phyloP scores from a whole-genome alignment of 2,329 filamentous ascomycete species.

The Colletotrichum destructivum region DNA sequence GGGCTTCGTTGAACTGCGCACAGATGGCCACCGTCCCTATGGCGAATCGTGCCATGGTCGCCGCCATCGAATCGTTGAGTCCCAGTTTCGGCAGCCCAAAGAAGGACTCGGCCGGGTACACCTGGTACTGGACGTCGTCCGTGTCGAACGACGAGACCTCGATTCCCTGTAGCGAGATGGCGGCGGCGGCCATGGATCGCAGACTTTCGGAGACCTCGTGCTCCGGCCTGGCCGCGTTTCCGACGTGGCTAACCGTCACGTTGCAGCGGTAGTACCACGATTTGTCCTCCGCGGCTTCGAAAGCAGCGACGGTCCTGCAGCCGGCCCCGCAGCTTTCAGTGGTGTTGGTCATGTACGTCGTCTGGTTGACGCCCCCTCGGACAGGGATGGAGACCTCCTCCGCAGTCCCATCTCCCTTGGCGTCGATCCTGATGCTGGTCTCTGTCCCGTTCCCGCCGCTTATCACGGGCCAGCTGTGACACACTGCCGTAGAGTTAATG shows the following conservation, averaged over 20 bases:
- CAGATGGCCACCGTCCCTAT: no score
- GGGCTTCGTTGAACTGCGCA: no score
- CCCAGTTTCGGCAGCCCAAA: constrained; percentile 4
- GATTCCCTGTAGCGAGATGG: constrained; percentile 29
- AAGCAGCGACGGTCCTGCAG: background rate
- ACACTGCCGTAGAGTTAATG: no score
- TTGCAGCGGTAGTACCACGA: background rate
- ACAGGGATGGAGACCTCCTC: no score
- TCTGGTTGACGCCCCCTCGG: background rate
- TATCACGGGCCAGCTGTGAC: no score
- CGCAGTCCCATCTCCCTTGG: no score
- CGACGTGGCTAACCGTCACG: no score
- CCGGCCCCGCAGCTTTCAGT: background rate
- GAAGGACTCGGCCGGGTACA: constrained; percentile 10
- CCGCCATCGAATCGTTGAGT: background rate
- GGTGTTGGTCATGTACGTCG: constrained; percentile 5
- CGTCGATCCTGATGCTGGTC: no score
- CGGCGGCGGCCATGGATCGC: background rate
- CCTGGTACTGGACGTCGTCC: background rate
- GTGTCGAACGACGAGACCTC: background rate
- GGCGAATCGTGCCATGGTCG: background rate
- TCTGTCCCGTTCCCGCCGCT: no score
- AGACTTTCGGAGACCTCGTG: no score
- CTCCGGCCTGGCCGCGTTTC: no score
- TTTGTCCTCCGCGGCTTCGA: background rate